Conservation (phyloP, 768 basidiomycete species). For the Suillus occidentalis region DNA sequence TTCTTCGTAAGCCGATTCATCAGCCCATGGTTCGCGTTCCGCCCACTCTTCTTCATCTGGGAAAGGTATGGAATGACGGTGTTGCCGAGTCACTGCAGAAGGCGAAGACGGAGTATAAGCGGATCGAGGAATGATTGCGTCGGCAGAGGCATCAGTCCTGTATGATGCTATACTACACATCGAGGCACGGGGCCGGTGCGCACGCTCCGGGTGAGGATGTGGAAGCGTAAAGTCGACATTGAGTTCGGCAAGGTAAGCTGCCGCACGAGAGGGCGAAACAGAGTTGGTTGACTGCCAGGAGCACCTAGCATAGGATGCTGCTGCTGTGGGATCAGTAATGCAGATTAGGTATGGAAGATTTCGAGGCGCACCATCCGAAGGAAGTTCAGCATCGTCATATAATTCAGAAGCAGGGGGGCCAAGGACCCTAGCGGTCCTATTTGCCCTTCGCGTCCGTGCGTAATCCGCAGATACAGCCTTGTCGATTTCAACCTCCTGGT, state of each 20-base stretch:
- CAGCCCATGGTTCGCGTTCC: constrained; percentile 22
- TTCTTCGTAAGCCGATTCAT: constrained; percentile 25
- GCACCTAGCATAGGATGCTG: constrained; percentile 19
- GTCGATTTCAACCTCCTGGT: constrained; percentile 35
- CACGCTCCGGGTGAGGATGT: constrained; percentile 20
- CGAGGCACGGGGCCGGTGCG: constrained; percentile 36
- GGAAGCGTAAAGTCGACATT: constrained; percentile 28
- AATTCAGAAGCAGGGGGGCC: constrained; percentile 11
- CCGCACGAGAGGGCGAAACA: constrained; percentile 18
- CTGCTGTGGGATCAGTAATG: constrained; percentile 17
- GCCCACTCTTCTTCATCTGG: constrained; percentile 23
- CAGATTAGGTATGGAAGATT: neutral
- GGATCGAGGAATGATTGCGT: constrained; percentile 52
- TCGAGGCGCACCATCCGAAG: neutral
- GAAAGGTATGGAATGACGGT: constrained; percentile 15
- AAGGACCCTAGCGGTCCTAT: constrained; percentile 24
- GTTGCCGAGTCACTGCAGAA: constrained; percentile 14
- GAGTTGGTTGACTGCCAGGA: constrained; percentile 37
- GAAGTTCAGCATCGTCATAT: constrained; percentile 9
- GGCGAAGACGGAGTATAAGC: constrained; percentile 12
- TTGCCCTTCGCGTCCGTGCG: constrained; percentile 17
- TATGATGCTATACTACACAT: constrained; percentile 56
- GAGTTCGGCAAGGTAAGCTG: constrained; percentile 32
- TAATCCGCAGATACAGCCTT: constrained; percentile 2
- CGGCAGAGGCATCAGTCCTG: constrained; percentile 56